A percentile compares a stretch with the other conserved stretches of the same genome.
Conservation (phyloP, 116 monocot genomes). For the Cymodocea nodosa region DNA sequence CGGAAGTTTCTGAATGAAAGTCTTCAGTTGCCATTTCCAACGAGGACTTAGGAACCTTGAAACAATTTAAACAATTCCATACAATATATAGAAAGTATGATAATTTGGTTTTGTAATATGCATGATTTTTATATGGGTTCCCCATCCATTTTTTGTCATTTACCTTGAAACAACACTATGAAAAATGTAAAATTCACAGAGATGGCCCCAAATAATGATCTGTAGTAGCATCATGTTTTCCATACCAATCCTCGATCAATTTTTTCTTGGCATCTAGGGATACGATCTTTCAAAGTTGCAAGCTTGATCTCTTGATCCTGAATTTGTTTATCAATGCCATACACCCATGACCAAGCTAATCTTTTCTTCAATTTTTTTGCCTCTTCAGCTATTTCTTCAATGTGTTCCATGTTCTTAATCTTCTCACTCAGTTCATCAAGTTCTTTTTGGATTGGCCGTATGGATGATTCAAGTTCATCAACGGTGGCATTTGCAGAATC, state of each 20-base stretch:
- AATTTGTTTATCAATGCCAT: constrained; percentile 79
- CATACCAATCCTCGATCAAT: constrained; percentile 64
- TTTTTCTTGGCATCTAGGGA: constrained; percentile 83
- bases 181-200: no score
- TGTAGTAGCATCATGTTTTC: neutral
- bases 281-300: constrained; percentile 63
- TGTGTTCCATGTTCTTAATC: constrained; percentile 96
- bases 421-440: constrained; percentile 68
- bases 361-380: constrained; percentile 76
- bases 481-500: constrained; percentile 50
- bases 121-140: no score
- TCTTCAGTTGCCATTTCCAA: no score
- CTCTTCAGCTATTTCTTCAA: constrained; percentile 81
- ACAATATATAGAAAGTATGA: no score
- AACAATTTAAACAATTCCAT: no score
- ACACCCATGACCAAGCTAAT: constrained; percentile 95
- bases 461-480: constrained; percentile 65
- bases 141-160: no score
- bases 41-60: no score
- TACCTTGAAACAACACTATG: no score
- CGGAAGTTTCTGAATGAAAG: no score
- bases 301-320: constrained; percentile 52
- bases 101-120: no score
- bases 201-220: neutral
- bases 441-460: constrained; percentile 63